Evolutionary conservation across 805 yeast genomes (phyloP).

Genomic region (Wickerhamomyces sydowiorum): DNA sequence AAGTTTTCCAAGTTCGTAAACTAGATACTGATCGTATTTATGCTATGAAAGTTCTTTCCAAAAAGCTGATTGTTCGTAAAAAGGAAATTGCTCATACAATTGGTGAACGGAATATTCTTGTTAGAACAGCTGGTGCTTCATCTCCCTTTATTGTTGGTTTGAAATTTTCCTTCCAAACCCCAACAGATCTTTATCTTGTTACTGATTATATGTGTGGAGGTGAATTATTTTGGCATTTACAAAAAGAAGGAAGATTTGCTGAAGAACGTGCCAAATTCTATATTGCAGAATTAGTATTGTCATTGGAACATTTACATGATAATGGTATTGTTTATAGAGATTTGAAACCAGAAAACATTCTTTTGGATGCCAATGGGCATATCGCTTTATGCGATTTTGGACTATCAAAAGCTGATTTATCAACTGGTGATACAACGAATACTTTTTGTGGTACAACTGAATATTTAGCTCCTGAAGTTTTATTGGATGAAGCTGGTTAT

Average conservation of each 20-base stretch:
- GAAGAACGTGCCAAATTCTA: constrained; percentile 96
- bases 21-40: constrained; percentile 84
- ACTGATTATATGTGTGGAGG: constrained; percentile 99
- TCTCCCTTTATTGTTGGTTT: constrained; percentile 94
- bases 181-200: constrained; percentile 83
- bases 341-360: constrained; percentile 92
- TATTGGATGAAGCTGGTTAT: constrained; percentile 92
- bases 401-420: constrained; percentile 84
- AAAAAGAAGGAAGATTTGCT: constrained; percentile 89
- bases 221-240: constrained; percentile 93
- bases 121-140: constrained; percentile 82
- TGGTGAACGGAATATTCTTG: constrained; percentile 93
- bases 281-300: constrained; percentile 91
- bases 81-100: constrained; percentile 98
- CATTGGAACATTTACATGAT: constrained; percentile 91
- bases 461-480: constrained; percentile 94
- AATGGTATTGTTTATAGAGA: constrained; percentile 96
- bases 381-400: constrained; percentile 98
- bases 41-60: constrained; percentile 95
- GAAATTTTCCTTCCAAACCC: constrained; percentile 95
- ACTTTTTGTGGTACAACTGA: constrained; percentile 99
- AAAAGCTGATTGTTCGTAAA: constrained; percentile 92
- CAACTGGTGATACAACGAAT: constrained; percentile 81
- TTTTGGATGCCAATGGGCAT: constrained; percentile 95
- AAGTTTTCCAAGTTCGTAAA: constrained; percentile 93